Evolutionary conservation across 208 protist genomes (phyloP).

Genomic region (Angomonas ambiguus): DNA sequence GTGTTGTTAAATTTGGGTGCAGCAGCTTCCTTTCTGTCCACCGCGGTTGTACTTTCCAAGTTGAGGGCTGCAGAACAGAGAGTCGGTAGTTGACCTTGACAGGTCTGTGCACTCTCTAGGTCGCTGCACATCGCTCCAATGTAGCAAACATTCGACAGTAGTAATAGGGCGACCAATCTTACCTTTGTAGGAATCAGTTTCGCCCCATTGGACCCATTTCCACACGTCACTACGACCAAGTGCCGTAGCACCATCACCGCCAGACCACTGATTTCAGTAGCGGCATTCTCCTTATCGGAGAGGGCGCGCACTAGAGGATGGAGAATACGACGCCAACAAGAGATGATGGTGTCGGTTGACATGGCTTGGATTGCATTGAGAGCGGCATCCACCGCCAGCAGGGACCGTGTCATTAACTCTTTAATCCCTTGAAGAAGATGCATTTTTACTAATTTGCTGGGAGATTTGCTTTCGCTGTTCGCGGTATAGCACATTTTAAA

Average conservation of each 20-base stretch:
- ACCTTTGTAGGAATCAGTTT: slow-evolving; percentile 30
- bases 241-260: slow-evolving; percentile 71
- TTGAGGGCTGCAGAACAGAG: slow-evolving; percentile 52
- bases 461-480: slow-evolving; percentile 16
- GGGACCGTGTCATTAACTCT: slow-evolving; percentile 63
- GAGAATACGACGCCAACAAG: slow-evolving; percentile 60
- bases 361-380: background rate
- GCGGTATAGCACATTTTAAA: slow-evolving; percentile 38
- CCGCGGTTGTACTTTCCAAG: slow-evolving; percentile 11
- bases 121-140: slow-evolving; percentile 77
- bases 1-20: slow-evolving; percentile 5
- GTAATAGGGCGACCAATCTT: slow-evolving; percentile 30
- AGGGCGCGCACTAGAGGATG: slow-evolving; percentile 58
- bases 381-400: slow-evolving; percentile 16
- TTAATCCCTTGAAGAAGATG: slow-evolving; percentile 72
- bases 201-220: slow-evolving; percentile 16
- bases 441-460: slow-evolving; percentile 43
- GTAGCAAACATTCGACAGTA: slow-evolving; percentile 71
- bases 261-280: slow-evolving; percentile 62
- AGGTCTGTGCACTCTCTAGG: slow-evolving; percentile 63
- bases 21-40: background rate
- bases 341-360: slow-evolving; percentile 32
- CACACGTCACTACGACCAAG: slow-evolving; percentile 46
- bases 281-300: slow-evolving; percentile 34
- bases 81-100: slow-evolving; percentile 66